These are phyloP conservation scores for Cercospora sp. DNA, from an alignment of 2,329 filamentous ascomycete genomes.

Conservation along the genomic window DNA sequence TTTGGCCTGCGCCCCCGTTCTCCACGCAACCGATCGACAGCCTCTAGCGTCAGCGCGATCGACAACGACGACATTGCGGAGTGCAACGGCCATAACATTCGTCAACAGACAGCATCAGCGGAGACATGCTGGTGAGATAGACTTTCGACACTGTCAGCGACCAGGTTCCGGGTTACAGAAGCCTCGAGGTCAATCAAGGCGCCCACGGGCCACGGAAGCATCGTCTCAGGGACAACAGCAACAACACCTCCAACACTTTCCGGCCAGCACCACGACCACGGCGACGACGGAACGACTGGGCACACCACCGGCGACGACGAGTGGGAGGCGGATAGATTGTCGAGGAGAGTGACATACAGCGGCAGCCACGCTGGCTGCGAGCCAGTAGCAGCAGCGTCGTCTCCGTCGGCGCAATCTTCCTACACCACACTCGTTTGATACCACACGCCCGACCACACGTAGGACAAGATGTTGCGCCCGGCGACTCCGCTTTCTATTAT, in stretches of 20 bases:
- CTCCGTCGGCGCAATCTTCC: neutral
- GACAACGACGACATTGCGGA: neutral
- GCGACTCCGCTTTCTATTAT: slow-evolving; percentile 87
- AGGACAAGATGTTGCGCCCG: slow-evolving; percentile 63
- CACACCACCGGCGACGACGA: neutral
- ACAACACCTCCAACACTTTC: neutral
- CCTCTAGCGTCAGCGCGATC: neutral
- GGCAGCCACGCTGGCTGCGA: slow-evolving; percentile 6
- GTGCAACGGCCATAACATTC: neutral
- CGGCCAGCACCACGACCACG: neutral
- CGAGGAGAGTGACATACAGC: neutral
- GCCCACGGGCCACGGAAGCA: neutral
- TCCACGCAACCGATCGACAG: neutral
- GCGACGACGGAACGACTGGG: neutral
- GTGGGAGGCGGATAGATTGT: neutral
- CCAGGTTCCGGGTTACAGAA: neutral
- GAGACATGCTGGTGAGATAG: neutral
- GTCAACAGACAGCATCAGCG: neutral
- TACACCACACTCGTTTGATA: slow-evolving; percentile 15
- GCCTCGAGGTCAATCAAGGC: neutral
- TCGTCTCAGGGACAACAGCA: neutral
- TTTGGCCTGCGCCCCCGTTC: neutral
- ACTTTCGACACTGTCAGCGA: neutral
- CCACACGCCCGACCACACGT: neutral
- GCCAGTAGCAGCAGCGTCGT: slow-evolving; percentile 1